phyloP scores from a whole-genome alignment of 2,329 filamentous ascomycete species.

The Phyllosticta citribraziliensis region DNA sequence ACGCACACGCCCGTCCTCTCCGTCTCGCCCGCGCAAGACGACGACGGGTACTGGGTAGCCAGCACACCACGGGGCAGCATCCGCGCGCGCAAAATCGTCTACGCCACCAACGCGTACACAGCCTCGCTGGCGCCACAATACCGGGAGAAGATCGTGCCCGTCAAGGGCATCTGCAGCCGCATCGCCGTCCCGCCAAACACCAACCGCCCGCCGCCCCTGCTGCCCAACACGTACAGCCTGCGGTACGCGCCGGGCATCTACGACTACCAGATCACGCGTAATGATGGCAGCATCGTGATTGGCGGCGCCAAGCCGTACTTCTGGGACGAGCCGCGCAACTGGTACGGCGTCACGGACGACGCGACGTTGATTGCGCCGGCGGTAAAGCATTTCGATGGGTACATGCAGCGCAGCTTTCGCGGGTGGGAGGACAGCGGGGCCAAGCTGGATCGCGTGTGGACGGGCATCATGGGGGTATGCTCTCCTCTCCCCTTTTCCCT shows the following conservation, averaged over 20 bases:
- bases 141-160: conserved; percentile 27
- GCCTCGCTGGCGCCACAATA: conserved; percentile 21
- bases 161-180: conserved; percentile 22
- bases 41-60: conserved; percentile 10
- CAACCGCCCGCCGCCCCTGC: conserved; percentile 13
- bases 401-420: conserved; percentile 39
- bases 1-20: conserved; percentile 16
- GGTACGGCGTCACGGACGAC: conserved; percentile 41
- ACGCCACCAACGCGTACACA: conserved; percentile 22
- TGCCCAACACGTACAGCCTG: conserved; percentile 19
- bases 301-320: conserved; percentile 33
- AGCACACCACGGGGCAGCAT: conserved; percentile 17
- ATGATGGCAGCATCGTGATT: conserved; percentile 37
- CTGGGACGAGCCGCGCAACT: conserved; percentile 25
- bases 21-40: conserved; percentile 1
- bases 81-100: conserved; percentile 16
- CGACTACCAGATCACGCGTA: conserved; percentile 36
- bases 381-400: conserved; percentile 36
- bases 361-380: conserved; percentile 33
- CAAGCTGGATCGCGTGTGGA: conserved; percentile 32
- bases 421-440: conserved; percentile 41
- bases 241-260: conserved; percentile 10
- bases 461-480: conserved; percentile 29
- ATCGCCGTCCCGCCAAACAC: background rate
- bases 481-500: conserved; percentile 12